A percentile compares a stretch with the other conserved stretches of the same genome.
Evolutionary conservation across 148 eudicot species (phyloP).

Genomic region (Drosera capensis): DNA sequence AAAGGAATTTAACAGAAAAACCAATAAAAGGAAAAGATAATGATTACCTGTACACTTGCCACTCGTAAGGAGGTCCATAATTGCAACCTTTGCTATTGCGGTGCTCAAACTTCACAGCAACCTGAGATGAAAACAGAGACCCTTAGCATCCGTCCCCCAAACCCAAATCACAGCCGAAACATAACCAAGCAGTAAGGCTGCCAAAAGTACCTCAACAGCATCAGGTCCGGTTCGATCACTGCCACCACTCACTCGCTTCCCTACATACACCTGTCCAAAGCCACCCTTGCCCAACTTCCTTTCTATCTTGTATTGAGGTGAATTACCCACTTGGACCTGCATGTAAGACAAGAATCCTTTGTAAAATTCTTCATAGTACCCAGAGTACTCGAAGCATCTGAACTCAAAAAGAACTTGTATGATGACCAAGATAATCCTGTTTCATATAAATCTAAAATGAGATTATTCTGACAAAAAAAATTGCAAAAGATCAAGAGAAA

Average conservation of each 20-base stretch:
- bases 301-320: slow-evolving; percentile 71
- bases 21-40: slow-evolving; percentile 1
- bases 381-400: neutral
- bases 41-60: slow-evolving; percentile 93
- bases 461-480: no score
- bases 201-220: slow-evolving; percentile 61
- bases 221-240: slow-evolving; percentile 72
- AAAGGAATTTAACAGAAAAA: neutral
- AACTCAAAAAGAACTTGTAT: neutral
- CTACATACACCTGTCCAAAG: slow-evolving; percentile 94
- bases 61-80: slow-evolving; percentile 96
- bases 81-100: slow-evolving; percentile 93
- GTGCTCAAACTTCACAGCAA: slow-evolving; percentile 85
- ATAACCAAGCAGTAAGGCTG: neutral
- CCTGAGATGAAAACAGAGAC: slow-evolving; percentile 31
- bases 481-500: no score
- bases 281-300: slow-evolving; percentile 94
- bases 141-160: neutral
- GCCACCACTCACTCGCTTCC: slow-evolving; percentile 71
- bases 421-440: no score
- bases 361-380: neutral
- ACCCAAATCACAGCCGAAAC: neutral
- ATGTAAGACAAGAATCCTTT: slow-evolving; percentile 7
- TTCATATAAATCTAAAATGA: no score
- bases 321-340: slow-evolving; percentile 86